Evolutionary conservation across 108 stramenopile genomes (phyloP), one percentile per base, ranked within the genome.

Genomic region (Mediolabrus comicus): DNA sequence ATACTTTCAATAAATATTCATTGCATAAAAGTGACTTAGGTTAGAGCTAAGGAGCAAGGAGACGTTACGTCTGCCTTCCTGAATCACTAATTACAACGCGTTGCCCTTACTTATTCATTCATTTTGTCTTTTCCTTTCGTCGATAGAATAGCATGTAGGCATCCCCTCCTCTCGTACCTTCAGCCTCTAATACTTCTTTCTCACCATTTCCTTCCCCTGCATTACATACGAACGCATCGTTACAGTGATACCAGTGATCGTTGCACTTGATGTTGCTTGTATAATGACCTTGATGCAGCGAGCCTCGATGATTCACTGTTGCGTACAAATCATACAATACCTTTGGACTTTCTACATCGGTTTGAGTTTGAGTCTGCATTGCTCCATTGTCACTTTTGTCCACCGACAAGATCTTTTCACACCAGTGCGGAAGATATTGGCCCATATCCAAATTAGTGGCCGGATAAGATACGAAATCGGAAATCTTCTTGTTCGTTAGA

Each of bases 111-210:
- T 33, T 3, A n/a, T n/a, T 33, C 33, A 33, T 7, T 24, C 22
- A 22, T 49, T 22, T 22, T 49, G 8, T 22, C 5, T 22, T 22
- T 22, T 49, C 46, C 22, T 49, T 49, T n/a, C 22, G 22, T 0
- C 2, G 53, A 57, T 94, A 94, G 57, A 91, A 94, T 22, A 94
- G 62, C 67, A 94, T 77, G 68, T 91, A 94, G 3, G 92, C 89
- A 34, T n/a, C n/a, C n/a, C n/a, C n/a, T n/a, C n/a, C n/a, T n/a
- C n/a, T n/a, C n/a, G n/a, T n/a, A 16, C 78, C 84, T 30, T 84
- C 85, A 46, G 66, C 72, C 13, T 71, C 67, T 58, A 87, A 34
- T 2, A 92, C 91, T 58, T 66, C 79, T 53, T 69, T 53, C 25
- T 73, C 82, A n/a, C 79, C 86, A 24, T 46, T 53, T n/a, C 75